These are phyloP conservation scores for Dacryopinax primogenitus DNA, from an alignment of 768 basidiomycete genomes.

Conservation along the genomic window DNA sequence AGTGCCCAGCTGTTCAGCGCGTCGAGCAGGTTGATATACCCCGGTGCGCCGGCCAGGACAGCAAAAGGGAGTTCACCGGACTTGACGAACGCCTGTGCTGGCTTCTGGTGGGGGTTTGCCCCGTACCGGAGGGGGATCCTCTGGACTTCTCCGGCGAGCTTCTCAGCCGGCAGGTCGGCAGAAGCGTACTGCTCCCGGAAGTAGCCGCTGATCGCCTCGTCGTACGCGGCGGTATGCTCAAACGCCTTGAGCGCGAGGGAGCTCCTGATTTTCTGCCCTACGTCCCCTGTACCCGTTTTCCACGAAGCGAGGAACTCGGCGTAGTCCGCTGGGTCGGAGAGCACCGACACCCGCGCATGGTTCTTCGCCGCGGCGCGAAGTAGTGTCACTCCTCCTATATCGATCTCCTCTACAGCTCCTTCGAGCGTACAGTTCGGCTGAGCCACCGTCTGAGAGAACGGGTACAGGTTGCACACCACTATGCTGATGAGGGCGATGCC, in stretches of 20 bases:
- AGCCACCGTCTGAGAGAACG: slow-evolving; percentile 83
- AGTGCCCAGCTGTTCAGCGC: slow-evolving; percentile 94
- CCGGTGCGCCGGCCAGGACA: slow-evolving; percentile 89
- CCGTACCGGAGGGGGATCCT: slow-evolving; percentile 82
- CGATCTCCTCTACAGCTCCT: slow-evolving; percentile 92
- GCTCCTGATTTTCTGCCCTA: slow-evolving; percentile 56
- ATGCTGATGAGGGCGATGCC: slow-evolving; percentile 85
- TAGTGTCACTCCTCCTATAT: slow-evolving; percentile 96
- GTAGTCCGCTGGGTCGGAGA: slow-evolving; percentile 86
- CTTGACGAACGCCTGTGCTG: slow-evolving; percentile 88
- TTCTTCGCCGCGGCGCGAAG: slow-evolving; percentile 98
- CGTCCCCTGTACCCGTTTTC: slow-evolving; percentile 59
- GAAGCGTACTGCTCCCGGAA: slow-evolving; percentile 93
- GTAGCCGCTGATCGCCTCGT: slow-evolving; percentile 90
- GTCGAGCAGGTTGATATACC: slow-evolving; percentile 96
- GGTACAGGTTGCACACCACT: slow-evolving; percentile 98
- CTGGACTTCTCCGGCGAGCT: slow-evolving; percentile 59
- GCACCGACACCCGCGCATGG: slow-evolving; percentile 78
- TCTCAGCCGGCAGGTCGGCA: slow-evolving; percentile 50
- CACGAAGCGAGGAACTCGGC: slow-evolving; percentile 63
- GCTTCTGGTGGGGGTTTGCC: slow-evolving; percentile 97
- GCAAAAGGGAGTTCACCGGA: slow-evolving; percentile 84
- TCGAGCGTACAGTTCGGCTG: slow-evolving; percentile 79
- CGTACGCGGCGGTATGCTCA: slow-evolving; percentile 89
- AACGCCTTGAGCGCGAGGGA: slow-evolving; percentile 92